Base-by-base conservation (phyloP, 192 early-diverging fungal species). In the Diversispora epigaea region DNA sequence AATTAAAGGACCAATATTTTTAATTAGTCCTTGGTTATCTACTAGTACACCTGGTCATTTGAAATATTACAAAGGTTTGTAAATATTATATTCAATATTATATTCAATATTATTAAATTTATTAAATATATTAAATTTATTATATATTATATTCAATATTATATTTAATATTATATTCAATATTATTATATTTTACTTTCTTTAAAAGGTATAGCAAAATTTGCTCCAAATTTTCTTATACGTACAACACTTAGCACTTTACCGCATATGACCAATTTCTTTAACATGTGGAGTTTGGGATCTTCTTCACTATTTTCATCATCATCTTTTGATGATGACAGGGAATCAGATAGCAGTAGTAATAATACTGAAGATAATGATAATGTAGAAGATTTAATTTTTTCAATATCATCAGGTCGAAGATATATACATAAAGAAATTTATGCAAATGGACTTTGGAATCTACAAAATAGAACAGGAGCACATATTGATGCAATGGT, bases 341-440 rank as follows among this genome's bases (percentile, higher is more conserved):
- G 63, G 21, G 47, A 46, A 40, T 19, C 12, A 32, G 25, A 32
- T 32, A 32, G 2, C 39, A 72, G 40, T 60, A 40, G n/a, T n/a
- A n/a, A n/a, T n/a, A n/a, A n/a, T n/a, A n/a, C n/a, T n/a, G n/a
- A n/a, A n/a, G n/a, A 11, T 11, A 14, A n/a, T n/a, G 65, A 25
- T 15, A 25, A 60, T 12, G 17, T 32, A 12, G 57, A 44, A 41
- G 61, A 10, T 46, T 6, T 49, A 22, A 14, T 46, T 6, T 63
- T 61, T 63, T 17, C 57, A 17, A 62, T 73, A 11, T 47, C 72
- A 22, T 60, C 72, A 10, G 72, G 72, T 11, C 21, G 72, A 15
- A 73, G 72, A 50, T 73, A 73, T 63, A 47, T 73, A 63, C 47
- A 73, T 44, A 62, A 73, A 21, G 19, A 73, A 62, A 55, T 73